phyloP scores from a whole-genome alignment of 129 eudicot genomes.

The Mikania micrantha region DNA sequence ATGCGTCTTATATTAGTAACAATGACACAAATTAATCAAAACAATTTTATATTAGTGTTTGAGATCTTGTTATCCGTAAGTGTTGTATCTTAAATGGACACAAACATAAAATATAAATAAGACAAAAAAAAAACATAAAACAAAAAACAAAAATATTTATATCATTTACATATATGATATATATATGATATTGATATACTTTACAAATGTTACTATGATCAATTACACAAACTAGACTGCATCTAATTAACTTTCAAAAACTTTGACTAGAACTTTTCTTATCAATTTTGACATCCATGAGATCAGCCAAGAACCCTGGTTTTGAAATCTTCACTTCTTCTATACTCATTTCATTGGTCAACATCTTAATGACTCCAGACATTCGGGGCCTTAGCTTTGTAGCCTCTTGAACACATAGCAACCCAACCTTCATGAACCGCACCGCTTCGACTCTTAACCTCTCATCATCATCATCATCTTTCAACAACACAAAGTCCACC shows the following conservation, averaged over 20 bases:
- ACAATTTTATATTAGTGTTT: neutral
- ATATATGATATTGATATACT: neutral
- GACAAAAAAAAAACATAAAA: neutral
- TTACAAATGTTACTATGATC: slow-evolving; percentile 14
- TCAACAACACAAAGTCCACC: slow-evolving; percentile 46
- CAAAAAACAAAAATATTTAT: neutral
- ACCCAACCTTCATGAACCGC: slow-evolving; percentile 58
- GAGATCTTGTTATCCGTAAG: neutral
- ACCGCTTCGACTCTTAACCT: slow-evolving; percentile 41
- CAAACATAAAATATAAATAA: neutral
- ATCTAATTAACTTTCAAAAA: slow-evolving; percentile 18
- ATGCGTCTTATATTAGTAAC: neutral
- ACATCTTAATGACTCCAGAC: slow-evolving; percentile 57
- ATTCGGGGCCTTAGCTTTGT: slow-evolving; percentile 54
- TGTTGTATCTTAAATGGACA: neutral
- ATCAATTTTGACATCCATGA: slow-evolving; percentile 55
- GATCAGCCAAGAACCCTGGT: slow-evolving; percentile 67
- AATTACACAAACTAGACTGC: slow-evolving; percentile 8
- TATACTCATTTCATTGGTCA: slow-evolving; percentile 34
- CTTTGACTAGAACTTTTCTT: slow-evolving; percentile 26
- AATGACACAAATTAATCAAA: neutral
- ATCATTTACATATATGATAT: neutral
- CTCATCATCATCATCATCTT: slow-evolving; percentile 42
- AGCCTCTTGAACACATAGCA: slow-evolving; percentile 79
- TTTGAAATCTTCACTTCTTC: slow-evolving; percentile 29